A percentile compares a stretch with the other conserved stretches of the same genome.
Conservation (phyloP, 1,284 basidiomycete genomes). For the Ustilago shanxiensis region DNA sequence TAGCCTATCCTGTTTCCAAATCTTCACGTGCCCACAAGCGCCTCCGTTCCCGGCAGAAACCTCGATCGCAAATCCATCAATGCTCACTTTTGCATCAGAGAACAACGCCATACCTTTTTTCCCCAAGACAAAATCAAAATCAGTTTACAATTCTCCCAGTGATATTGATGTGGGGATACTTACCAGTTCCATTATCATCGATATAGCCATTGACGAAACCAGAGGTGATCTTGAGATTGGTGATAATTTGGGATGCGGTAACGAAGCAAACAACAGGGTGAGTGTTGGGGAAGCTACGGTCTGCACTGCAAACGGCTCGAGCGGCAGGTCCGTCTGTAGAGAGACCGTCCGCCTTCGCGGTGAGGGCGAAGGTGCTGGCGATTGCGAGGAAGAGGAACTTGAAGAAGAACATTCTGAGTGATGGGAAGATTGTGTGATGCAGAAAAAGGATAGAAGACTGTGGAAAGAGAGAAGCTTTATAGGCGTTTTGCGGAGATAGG, state of each 20-base stretch:
- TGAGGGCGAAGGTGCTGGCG: background rate
- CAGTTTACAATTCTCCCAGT: no score
- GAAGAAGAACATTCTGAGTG: background rate
- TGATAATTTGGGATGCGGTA: background rate
- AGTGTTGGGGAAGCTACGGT: background rate
- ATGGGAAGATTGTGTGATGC: background rate
- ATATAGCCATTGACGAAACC: background rate
- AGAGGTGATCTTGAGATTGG: background rate
- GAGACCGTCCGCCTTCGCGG: background rate
- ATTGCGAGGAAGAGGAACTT: background rate
- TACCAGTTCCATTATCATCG: background rate
- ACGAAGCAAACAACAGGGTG: background rate
- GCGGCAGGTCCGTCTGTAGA: background rate
- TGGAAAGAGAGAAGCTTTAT: no score
- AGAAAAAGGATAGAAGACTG: no score
- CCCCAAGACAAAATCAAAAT: no score
- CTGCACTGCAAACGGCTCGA: background rate
- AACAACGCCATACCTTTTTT: background rate
- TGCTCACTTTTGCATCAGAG: background rate
- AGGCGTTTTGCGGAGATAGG: no score
- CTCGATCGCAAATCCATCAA: background rate
- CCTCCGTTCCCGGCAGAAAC: background rate
- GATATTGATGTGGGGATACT: no score
- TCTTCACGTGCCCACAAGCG: background rate
- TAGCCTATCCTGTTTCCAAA: no score